A percentile compares a stretch with the other conserved stretches of the same genome.
Conservation (phyloP, 371 early-diverging fungal species). For the Rhizopus arrhizus region DNA sequence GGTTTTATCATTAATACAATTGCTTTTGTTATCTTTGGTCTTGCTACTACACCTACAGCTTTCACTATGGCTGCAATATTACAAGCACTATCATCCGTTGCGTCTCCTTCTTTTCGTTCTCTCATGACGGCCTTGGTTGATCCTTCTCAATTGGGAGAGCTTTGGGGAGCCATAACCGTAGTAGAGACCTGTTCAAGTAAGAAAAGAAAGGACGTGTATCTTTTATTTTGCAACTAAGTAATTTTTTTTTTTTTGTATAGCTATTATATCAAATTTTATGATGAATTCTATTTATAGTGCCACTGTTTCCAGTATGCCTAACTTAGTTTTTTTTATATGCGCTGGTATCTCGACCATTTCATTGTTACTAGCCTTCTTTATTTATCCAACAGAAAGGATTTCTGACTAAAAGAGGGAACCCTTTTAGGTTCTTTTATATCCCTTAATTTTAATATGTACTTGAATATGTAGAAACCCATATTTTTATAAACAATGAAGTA, state of each 20-base stretch:
- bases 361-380: constrained; percentile 8
- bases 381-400: neutral
- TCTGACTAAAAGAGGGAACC: too few relatives aligned
- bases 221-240: too few relatives aligned
- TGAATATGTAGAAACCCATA: too few relatives aligned
- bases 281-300: constrained; percentile 50
- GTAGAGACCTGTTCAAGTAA: constrained; percentile 54
- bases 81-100: constrained; percentile 42
- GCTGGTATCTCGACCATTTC: constrained; percentile 12
- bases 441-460: too few relatives aligned
- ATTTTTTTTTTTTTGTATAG: constrained; percentile 11
- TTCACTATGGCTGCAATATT: constrained; percentile 37
- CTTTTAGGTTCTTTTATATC: too few relatives aligned
- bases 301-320: constrained; percentile 49
- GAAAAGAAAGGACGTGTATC: neutral
- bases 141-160: constrained; percentile 53
- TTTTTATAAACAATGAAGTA: too few relatives aligned
- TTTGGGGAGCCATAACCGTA: constrained; percentile 50
- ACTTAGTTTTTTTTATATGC: constrained; percentile 43
- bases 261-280: constrained; percentile 35
- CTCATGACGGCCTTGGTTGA: constrained; percentile 49
- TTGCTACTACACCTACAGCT: constrained; percentile 27
- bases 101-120: constrained; percentile 48
- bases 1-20: constrained; percentile 43
- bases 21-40: constrained; percentile 36